Base-by-base conservation (phyloP, 129 eudicot genomes). In the Chrysanthemum makinoi region DNA sequence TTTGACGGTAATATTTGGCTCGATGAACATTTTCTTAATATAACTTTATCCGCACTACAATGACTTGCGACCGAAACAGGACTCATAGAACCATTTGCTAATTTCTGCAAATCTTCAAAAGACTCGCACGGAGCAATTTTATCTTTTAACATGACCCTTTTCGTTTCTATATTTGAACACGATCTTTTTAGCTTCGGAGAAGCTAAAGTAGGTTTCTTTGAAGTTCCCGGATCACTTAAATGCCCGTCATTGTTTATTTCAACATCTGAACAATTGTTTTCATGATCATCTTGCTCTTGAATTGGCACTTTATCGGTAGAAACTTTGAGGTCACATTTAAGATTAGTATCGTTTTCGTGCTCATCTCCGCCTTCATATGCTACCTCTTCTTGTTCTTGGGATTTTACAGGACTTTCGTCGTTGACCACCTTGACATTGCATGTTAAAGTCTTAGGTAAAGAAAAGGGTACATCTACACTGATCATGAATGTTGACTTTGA, bases 1-100 rank as follows among this genome's bases (percentile, higher is more conserved):
- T 95, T 78, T 2, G 98, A 92, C 2, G 98, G 98, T 19, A 92
- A 78, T 30, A 92, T 81, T 64, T 92, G 98, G 65, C 91, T 92
- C 4, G 96, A 89, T 43, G 96, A 92, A 69, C 80, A 86, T 78
- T 89, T 92, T 77, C 88, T 81, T 80, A 92, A 61, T 73, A 89
- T 85, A 70, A 92, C 96, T 80, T 83, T 83, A 66, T 92, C 98
- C 0, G 98, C 98, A 47, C 96, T 88, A 11, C 79, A 73, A 44
- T 78, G 83, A 9, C 82, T 73, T 61, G 70, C 50, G 28, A 73
- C 53, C 35, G 96, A 89, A 19, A 70, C 56, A 1, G 92, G 98
- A 68, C 96, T 91, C 24, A 82, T 72, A 46, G 8, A 35, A 26
- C 66, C 84, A 49, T 79, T 78, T 55, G 84, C 85, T 65, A 88